Evolutionary conservation across 345 rosid species (phyloP), one percentile per base, ranked within the genome.

Genomic region (Dipteronia dyeriana): DNA sequence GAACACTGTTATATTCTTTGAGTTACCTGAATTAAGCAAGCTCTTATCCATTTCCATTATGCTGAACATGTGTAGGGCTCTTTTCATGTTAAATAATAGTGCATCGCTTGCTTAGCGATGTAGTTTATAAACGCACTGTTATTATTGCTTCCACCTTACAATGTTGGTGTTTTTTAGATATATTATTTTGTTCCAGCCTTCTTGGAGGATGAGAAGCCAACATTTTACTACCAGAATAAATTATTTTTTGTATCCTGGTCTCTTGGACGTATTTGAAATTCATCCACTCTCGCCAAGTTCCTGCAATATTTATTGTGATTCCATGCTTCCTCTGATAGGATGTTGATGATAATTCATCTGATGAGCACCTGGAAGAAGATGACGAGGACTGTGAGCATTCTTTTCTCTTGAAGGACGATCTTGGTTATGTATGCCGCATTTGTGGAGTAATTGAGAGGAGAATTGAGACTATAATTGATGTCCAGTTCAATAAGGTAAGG

Each of bases 351-450:
- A 85, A 79, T 83, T 79, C 85, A 69, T 74, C 82, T 0, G 85
- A 84, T 74, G 93, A 87, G 51, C 74, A 69, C 70, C 75, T 69
- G 79, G 71, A 74, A 72, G 91, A 88, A 68, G 91, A 79, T 69
- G 92, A 78, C 11, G 89, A 88, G 51, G 87, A 81, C 45, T 96
- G 99, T 79, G 95, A 91, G 25, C 98, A 96, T 80, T 88, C 91
- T 16, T 94, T 84, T 81, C 82, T 94, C 65, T 76, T 96, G 80
- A 92, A 81, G 90, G 99, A 96, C 70, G 99, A 96, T 65, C 78
- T 96, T 57, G 99, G 99, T n/a, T 88, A 83, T 86, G 99, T 94
- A 54, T 96, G 99, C 84, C 94, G 97, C 31, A 83, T 90, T 57
- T 96, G 97, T 63, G 97, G 99, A 75, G 89, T 94, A 43, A 83